Evolutionary conservation across 306 rosid genomes (phyloP).

Genomic region (Glycine soja): DNA sequence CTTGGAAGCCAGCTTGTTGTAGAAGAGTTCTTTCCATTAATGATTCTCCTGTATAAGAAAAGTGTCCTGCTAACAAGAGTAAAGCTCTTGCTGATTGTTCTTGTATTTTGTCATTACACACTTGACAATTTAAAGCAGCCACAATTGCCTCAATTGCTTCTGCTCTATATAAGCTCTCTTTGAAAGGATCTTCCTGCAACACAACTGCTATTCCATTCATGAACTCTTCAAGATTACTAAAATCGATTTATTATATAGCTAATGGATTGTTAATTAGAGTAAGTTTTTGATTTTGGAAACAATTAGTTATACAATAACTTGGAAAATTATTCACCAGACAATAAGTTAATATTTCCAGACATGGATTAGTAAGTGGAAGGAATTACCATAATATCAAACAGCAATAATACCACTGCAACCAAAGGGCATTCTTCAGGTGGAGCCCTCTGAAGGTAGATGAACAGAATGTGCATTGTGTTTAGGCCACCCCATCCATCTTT

Average conservation of each 20-base stretch:
- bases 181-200: slow-evolving; percentile 72
- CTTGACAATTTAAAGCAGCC: slow-evolving; percentile 59
- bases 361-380: slow-evolving; percentile 1
- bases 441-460: slow-evolving; percentile 63
- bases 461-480: slow-evolving; percentile 68
- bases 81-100: slow-evolving; percentile 72
- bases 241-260: neutral
- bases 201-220: slow-evolving; percentile 64
- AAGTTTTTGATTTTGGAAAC: slow-evolving; percentile 5
- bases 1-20: slow-evolving; percentile 66
- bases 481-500: slow-evolving; percentile 71
- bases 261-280: neutral
- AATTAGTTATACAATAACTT: neutral
- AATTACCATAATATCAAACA: slow-evolving; percentile 75
- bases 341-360: neutral
- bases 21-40: slow-evolving; percentile 61
- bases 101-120: slow-evolving; percentile 48
- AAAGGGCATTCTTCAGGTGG: slow-evolving; percentile 61
- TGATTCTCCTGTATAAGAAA: slow-evolving; percentile 62
- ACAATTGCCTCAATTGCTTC: slow-evolving; percentile 74
- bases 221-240: slow-evolving; percentile 46
- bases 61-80: slow-evolving; percentile 63
- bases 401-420: slow-evolving; percentile 62
- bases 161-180: slow-evolving; percentile 67
- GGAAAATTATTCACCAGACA: slow-evolving; percentile 1